phyloP scores from a whole-genome alignment of 768 basidiomycete species.

The Mycena galopus region DNA sequence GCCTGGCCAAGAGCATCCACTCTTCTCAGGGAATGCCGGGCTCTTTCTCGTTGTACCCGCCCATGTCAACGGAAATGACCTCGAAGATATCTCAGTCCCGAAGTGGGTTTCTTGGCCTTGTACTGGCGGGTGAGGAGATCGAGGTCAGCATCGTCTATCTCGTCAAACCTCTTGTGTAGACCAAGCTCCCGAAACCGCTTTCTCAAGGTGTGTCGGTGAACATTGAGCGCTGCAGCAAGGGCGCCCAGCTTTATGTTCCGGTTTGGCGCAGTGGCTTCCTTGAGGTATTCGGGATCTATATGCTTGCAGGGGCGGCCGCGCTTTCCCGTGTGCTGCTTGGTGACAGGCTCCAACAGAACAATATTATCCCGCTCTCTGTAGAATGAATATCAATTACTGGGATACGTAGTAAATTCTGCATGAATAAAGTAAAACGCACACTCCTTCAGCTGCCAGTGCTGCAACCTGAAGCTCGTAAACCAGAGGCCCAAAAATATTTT shows the following conservation, averaged over 20 bases:
- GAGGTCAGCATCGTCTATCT: not conserved
- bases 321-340: not conserved
- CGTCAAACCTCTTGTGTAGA: not conserved
- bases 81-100: not conserved
- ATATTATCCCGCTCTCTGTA: conserved; percentile 1
- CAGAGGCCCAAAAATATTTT: not conserved
- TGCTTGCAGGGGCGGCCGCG: not conserved
- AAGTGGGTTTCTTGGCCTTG: not conserved
- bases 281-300: not conserved
- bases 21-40: not conserved
- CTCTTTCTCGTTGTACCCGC: not conserved
- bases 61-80: not conserved
- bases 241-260: not conserved
- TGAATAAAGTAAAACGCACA: too few species aligned
- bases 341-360: not conserved
- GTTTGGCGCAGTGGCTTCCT: not conserved
- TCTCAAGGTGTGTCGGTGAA: not conserved
- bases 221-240: not conserved
- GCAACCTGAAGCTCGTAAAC: not conserved
- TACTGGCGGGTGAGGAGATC: not conserved
- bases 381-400: too few species aligned
- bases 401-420: too few species aligned
- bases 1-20: not conserved
- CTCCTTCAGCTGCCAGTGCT: too few species aligned
- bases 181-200: not conserved